Conservation (phyloP, 2,329 filamentous ascomycete genomes). For the Sporothrix schenckii region DNA sequence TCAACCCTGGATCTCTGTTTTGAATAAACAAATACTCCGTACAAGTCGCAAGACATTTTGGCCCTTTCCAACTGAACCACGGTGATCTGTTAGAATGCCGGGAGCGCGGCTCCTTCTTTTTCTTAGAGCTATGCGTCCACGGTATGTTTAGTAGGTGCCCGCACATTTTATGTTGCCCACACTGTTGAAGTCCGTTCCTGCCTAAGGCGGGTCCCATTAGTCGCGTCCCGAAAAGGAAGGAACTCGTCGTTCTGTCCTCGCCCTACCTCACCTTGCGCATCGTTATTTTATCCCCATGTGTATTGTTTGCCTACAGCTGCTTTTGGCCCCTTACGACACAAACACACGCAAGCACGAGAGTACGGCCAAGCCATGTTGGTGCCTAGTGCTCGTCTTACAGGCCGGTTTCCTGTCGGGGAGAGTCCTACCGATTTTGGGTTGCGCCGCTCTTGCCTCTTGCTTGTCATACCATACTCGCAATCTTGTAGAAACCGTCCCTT, state of each 20-base stretch:
- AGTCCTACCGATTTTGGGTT: slow-evolving; percentile 12
- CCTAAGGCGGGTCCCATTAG: background rate
- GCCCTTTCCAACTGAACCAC: background rate
- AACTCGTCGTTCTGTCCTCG: background rate
- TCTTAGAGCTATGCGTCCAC: background rate
- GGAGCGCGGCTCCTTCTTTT: slow-evolving; percentile 19
- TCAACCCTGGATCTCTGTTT: background rate
- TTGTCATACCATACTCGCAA: background rate
- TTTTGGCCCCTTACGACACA: background rate
- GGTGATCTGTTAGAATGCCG: background rate
- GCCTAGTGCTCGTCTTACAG: background rate
- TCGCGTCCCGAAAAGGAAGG: slow-evolving; percentile 18
- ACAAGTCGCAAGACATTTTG: background rate
- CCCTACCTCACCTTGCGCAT: slow-evolving; percentile 7
- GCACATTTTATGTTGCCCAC: background rate
- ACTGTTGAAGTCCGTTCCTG: slow-evolving; percentile 9
- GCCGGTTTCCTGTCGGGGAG: background rate
- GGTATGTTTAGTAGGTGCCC: background rate
- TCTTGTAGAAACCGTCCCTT: slow-evolving; percentile 15
- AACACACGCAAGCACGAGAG: background rate
- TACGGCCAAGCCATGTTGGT: slow-evolving; percentile 3
- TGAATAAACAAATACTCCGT: background rate
- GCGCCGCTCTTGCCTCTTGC: background rate
- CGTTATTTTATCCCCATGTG: slow-evolving; percentile 12
- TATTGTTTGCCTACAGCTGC: background rate